Evolutionary conservation across 140 eudicot species (phyloP).

Genomic region (Bidens hawaiensis): DNA sequence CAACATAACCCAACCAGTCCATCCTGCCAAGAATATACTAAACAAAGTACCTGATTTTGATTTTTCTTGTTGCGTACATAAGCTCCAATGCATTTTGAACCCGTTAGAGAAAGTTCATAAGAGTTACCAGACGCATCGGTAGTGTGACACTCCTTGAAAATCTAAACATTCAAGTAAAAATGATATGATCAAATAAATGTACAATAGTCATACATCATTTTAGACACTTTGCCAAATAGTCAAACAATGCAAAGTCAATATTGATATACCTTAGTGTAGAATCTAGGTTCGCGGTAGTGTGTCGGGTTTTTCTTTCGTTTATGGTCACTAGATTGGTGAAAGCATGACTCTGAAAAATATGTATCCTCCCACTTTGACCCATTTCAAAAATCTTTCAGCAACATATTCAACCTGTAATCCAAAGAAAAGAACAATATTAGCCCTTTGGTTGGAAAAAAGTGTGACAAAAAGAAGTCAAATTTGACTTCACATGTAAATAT

Average conservation of each 20-base stretch:
- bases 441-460: not conserved
- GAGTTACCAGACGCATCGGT: constrained; percentile 60
- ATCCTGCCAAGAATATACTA: not conserved
- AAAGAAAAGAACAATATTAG: too few relatives aligned
- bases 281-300: constrained; percentile 91
- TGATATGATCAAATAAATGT: too few relatives aligned
- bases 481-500: not conserved
- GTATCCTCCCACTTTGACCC: constrained; percentile 94
- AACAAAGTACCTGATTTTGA: constrained; percentile 66
- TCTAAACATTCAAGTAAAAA: constrained; percentile 46
- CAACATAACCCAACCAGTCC: not conserved
- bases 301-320: constrained; percentile 79
- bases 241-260: not conserved
- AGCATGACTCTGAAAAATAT: constrained; percentile 93
- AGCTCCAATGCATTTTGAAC: constrained; percentile 94
- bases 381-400: constrained; percentile 61
- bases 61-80: constrained; percentile 78
- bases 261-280: constrained; percentile 79
- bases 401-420: constrained; percentile 61
- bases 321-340: constrained; percentile 94
- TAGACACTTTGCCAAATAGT: not conserved
- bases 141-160: constrained; percentile 67
- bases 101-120: constrained; percentile 68
- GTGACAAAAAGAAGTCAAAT: not conserved
- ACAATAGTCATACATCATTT: too few relatives aligned